Base-by-base conservation (phyloP, 306 rosid genomes). In the Vigna radiata region DNA sequence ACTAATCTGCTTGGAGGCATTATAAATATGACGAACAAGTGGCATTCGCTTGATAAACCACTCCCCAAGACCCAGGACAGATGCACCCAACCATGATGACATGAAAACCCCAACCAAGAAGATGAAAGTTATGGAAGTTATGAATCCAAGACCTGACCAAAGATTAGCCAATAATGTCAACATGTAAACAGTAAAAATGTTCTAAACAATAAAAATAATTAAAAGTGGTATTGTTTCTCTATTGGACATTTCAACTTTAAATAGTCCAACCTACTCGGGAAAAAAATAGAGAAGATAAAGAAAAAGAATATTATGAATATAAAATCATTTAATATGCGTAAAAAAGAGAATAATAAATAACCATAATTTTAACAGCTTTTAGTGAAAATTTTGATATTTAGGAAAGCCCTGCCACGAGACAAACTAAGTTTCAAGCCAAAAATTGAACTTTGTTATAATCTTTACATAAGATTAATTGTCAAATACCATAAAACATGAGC, bases 31-130 rank as follows among this genome's bases (percentile, higher is more conserved):
- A 48, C 96, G 91, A 81, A 93, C 96, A 66, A 93, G 89, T 10
- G 97, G 97, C 97, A 93, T 93, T 84, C 89, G 83, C 86, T 93
- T 93, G 79, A 93, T 93, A 75, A 90, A 89, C 97, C 97, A 93
- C 88, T 93, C 97, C 41, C 97, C 97, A 76, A 93, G 97, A 62
- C 88, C 87, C 77, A 93, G 79, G 73, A 93, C 96, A 85, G 97
- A 93, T 68, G 97, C 88, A 69, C 97, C 97, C 94, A 93, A 77
- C 97, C 97, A 93, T 52, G 97, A 93, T 72, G 97, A 93, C 97
- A 93, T 93, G 89, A 93, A 89, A 77, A 93, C 94, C 86, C 97
- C 97, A 11, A 93, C 87, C 86, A 93, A 41, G 89, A 93, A 93
- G 86, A 93, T 90, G 86, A 93, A 93, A 10, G 91, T 85, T 67